Conservation (phyloP, 495 filamentous ascomycete genomes). For the Collariella sp. region DNA sequence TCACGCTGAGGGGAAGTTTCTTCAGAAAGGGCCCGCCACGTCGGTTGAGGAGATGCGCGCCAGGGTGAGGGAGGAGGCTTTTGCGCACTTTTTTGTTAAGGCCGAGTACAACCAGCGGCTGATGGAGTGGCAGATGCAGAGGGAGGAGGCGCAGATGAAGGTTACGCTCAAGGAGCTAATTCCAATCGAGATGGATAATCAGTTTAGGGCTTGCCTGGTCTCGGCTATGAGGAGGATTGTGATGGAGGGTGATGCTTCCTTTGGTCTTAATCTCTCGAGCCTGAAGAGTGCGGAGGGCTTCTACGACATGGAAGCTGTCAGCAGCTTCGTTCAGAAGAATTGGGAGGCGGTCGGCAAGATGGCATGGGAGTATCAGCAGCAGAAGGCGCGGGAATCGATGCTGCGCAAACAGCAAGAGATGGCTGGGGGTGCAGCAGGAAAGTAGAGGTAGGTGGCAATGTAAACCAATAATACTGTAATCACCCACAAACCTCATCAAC, state of each 20-base stretch:
- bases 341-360: conserved; percentile 27
- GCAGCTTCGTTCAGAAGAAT: conserved; percentile 28
- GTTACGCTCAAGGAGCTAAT: conserved; percentile 29
- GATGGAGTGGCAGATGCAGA: conserved; percentile 23
- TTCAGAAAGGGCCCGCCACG: neutral
- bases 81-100: conserved; percentile 27
- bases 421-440: neutral
- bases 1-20: conserved; percentile 25
- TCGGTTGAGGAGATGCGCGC: conserved; percentile 17
- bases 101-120: conserved; percentile 19
- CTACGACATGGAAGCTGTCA: conserved; percentile 28
- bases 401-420: conserved; percentile 12
- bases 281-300: conserved; percentile 28
- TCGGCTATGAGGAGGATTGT: conserved; percentile 33
- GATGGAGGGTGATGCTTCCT: conserved; percentile 25
- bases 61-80: conserved; percentile 26
- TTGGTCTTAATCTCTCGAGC: conserved; percentile 18
- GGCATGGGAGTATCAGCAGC: conserved; percentile 23
- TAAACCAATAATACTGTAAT: neutral
- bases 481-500: too few relatives aligned
- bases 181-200: conserved; percentile 13
- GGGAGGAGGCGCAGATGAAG: conserved; percentile 22
- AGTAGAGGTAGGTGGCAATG: neutral
- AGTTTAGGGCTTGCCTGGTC: conserved; percentile 18
- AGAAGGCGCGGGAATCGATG: conserved; percentile 15